Evolutionary conservation across 768 basidiomycete genomes (phyloP), one percentile per base, ranked within the genome.

Genomic region (Glaciozyma antarctica): DNA sequence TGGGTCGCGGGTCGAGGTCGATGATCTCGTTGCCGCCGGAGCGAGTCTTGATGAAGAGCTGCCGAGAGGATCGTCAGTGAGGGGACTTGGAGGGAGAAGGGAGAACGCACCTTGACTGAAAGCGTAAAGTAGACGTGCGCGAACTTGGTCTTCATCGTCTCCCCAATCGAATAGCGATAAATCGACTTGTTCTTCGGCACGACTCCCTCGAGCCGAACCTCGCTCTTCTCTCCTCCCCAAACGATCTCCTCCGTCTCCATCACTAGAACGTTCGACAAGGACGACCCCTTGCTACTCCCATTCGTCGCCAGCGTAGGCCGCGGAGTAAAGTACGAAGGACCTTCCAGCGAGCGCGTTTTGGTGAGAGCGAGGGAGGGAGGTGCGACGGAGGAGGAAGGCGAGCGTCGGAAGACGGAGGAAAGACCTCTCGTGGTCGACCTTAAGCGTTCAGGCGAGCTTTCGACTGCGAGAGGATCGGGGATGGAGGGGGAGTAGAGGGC

Each of bases 111-210:
- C 82, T 87, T 87, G 69, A 85, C 79, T 53, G 83, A 82, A 70
- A 86, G 78, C 75, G 85, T 84, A 75, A 88, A 91, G 74, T 81
- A 82, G 60, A 88, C 82, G 60, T 82, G 81, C 19, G 82, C 84
- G 70, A 86, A 75, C 58, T 82, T 80, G 49, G 85, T 85, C 68
- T 81, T 79, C 70, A 88, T 82, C 32, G 86, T 86, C 78, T 89
- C 88, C 16, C 88, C 88, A 63, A 87, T 81, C 13, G 87, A 82
- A 86, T 88, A 90, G 24, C 86, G 83, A 72, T 82, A 84, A 64
- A 81, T 81, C 5, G 45, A 49, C 60, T 62, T 69, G 45, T 52
- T 22, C 28, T 49, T 45, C 26, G 66, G 66, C 30, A 67, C n/a
- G 49, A 30, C 12, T 16, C 54, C 53, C 17, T 12, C 26, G 32